phyloP scores from a whole-genome alignment of 2,329 filamentous ascomycete species.

The Ilyonectria destructans region DNA sequence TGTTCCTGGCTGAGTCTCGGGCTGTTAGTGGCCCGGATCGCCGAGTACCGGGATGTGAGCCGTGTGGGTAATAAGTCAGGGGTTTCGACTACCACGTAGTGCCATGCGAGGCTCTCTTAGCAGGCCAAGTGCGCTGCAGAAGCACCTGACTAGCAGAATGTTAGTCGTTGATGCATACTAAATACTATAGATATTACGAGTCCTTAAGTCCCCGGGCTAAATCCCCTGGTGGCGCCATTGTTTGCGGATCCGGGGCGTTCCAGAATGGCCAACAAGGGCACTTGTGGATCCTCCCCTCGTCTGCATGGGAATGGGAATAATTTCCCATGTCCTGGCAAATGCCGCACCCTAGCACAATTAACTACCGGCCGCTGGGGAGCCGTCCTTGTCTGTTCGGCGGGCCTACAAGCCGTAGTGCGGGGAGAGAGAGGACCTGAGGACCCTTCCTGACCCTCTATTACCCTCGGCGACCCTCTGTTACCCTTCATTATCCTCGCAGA shows the following conservation, averaged over 20 bases:
- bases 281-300: not conserved
- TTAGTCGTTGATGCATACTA: too few relatives aligned
- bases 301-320: constrained; percentile 17
- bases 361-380: not conserved
- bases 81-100: not conserved
- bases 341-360: not conserved
- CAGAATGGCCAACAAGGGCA: not conserved
- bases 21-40: not conserved
- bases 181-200: too few relatives aligned
- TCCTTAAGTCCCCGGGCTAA: too few relatives aligned
- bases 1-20: not conserved
- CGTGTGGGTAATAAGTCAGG: not conserved
- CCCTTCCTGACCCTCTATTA: too few relatives aligned
- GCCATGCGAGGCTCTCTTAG: not conserved
- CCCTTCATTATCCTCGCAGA: too few relatives aligned
- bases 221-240: not conserved
- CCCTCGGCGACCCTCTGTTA: too few relatives aligned
- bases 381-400: not conserved
- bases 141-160: too few relatives aligned
- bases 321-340: constrained; percentile 19
- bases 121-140: not conserved
- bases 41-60: not conserved
- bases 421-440: too few relatives aligned
- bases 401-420: too few relatives aligned
- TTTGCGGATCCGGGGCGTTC: not conserved